These are phyloP conservation scores for Kuraishia hungarica DNA, from an alignment of 805 yeast genomes.

Conservation along the genomic window DNA sequence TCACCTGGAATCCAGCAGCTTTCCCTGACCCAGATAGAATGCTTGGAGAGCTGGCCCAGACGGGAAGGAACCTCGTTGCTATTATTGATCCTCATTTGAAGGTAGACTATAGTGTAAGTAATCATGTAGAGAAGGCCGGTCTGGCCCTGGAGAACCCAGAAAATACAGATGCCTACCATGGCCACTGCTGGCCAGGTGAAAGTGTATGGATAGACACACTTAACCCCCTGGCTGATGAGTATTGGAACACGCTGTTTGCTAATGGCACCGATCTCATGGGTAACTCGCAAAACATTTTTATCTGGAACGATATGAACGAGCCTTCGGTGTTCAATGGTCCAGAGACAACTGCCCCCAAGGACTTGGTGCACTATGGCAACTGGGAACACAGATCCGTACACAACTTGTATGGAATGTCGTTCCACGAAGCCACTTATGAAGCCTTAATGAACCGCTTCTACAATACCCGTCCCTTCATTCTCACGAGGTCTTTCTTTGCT, in stretches of 20 bases:
- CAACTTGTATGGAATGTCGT: constrained; percentile 73
- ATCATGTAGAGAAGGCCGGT: constrained; percentile 30
- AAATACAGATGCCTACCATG: constrained; percentile 47
- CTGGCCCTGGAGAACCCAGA: constrained; percentile 37
- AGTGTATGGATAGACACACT: constrained; percentile 89
- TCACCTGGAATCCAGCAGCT: constrained; percentile 74
- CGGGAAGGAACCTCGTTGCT: constrained; percentile 75
- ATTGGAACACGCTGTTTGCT: constrained; percentile 50
- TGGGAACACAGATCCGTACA: constrained; percentile 92
- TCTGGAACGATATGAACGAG: constrained; percentile 99
- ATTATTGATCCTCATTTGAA: constrained; percentile 92
- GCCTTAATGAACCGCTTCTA: constrained; percentile 48
- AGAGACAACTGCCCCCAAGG: constrained; percentile 85
- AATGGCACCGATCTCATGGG: constrained; percentile 38
- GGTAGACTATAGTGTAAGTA: constrained; percentile 56
- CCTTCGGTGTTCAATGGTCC: constrained; percentile 95
- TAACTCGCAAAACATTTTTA: constrained; percentile 53
- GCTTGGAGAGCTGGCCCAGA: constrained; percentile 53
- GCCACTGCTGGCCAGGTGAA: constrained; percentile 98
- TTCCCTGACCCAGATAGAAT: constrained; percentile 72
- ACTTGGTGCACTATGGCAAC: constrained; percentile 64
- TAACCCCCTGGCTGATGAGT: constrained; percentile 46
- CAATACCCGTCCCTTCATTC: constrained; percentile 69
- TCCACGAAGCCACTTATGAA: constrained; percentile 71
- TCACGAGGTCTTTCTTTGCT: constrained; percentile 80